Conservation (phyloP, 805 yeast species). For the Wickerhamomyces bisporus region DNA sequence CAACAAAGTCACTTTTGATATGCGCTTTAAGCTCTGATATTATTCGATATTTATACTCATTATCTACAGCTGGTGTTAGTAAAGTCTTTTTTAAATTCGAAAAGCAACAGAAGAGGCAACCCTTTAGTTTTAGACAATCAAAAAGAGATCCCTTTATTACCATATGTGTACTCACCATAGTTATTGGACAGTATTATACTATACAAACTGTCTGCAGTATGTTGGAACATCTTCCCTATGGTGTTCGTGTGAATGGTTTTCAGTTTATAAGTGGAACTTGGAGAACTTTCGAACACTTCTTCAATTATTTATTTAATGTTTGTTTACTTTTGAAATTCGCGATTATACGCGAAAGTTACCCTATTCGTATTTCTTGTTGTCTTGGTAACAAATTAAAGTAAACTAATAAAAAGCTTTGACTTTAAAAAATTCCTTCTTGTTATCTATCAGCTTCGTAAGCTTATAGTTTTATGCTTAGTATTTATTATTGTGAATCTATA, state of each 20-base stretch:
- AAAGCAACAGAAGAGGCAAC: neutral
- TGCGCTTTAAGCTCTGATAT: conserved; percentile 41
- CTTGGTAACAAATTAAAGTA: too few relatives aligned
- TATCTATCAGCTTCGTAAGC: neutral
- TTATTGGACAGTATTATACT: conserved; percentile 5
- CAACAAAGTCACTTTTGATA: conserved; percentile 51
- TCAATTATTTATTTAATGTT: neutral
- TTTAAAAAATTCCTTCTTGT: too few relatives aligned
- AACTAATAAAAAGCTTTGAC: too few relatives aligned
- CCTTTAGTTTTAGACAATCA: too few relatives aligned
- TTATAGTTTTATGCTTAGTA: neutral
- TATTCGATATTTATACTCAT: conserved; percentile 12
- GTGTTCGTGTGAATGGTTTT: too few relatives aligned
- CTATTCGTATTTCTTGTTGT: too few relatives aligned
- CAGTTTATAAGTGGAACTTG: too few relatives aligned
- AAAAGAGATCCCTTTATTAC: too few relatives aligned
- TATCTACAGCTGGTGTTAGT: conserved; percentile 10
- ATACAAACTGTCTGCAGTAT: conserved; percentile 14
- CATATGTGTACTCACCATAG: conserved; percentile 17
- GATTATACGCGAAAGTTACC: neutral
- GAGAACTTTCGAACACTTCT: too few relatives aligned
- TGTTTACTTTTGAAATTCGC: neutral
- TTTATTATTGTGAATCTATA: neutral
- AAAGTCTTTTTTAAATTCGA: neutral
- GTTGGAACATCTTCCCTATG: conserved; percentile 10